Conservation (phyloP, 139 green algal species). For the Zygnema cylindricum region DNA sequence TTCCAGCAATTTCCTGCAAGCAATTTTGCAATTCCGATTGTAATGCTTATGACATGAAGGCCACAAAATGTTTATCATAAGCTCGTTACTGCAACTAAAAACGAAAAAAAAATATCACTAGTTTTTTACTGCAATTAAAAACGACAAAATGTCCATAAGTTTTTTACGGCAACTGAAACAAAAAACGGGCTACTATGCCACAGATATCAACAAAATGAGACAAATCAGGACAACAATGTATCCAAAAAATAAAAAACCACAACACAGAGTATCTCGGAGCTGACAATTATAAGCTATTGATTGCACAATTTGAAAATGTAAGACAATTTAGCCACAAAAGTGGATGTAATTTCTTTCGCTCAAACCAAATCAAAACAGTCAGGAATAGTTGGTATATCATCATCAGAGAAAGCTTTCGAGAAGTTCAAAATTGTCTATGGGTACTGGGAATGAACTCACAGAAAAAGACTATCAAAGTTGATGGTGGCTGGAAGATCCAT, state of each 20-base stretch:
- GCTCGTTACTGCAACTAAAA: not conserved
- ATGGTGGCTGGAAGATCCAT: conserved; percentile 37
- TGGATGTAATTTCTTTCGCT: not conserved
- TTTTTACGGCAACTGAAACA: too few relatives aligned
- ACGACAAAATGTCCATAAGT: too few relatives aligned
- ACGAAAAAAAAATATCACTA: not conserved
- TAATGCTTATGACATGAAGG: not conserved
- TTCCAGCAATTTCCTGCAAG: not conserved
- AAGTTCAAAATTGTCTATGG: not conserved
- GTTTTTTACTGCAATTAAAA: not conserved
- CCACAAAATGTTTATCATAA: not conserved
- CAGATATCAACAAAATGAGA: too few relatives aligned
- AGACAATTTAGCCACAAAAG: not conserved
- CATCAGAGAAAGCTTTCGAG: not conserved
- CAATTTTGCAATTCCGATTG: too few relatives aligned
- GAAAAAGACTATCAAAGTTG: conserved; percentile 49
- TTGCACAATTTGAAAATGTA: not conserved
- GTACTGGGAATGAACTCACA: conserved; percentile 14
- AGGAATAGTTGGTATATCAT: not conserved
- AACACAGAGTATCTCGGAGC: not conserved
- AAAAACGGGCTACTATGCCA: too few relatives aligned
- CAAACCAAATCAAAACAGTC: not conserved
- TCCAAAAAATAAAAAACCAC: not conserved
- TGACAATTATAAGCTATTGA: not conserved
- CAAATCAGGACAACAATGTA: not conserved